These are phyloP conservation scores for Hyaloperonospora arabidopsidis DNA, from an alignment of 352 stramenopile species.

Conservation along the genomic window DNA sequence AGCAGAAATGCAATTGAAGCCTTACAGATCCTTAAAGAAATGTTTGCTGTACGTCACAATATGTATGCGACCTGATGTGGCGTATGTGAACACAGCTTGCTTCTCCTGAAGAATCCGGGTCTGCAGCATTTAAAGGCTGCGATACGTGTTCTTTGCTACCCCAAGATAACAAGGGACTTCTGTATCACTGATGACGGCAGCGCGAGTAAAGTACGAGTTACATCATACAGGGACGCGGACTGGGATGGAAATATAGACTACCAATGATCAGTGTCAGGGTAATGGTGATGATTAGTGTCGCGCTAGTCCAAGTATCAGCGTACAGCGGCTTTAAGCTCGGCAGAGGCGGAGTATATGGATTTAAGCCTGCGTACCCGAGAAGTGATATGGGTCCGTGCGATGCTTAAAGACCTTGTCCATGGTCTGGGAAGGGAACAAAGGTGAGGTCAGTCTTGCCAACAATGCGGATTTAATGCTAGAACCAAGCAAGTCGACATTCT, in stretches of 20 bases:
- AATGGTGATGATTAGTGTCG: not conserved
- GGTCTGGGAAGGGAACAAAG: too few species aligned
- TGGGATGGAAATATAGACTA: not conserved
- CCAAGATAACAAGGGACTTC: not conserved
- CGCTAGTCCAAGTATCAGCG: not conserved
- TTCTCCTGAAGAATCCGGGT: not conserved
- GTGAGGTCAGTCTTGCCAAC: too few species aligned
- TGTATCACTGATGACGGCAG: not conserved
- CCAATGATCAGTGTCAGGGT: not conserved
- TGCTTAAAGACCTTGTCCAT: not conserved
- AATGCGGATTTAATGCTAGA: too few species aligned
- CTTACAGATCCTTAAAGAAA: not conserved
- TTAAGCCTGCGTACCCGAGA: not conserved
- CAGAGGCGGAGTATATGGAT: too few species aligned
- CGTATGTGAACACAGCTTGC: not conserved
- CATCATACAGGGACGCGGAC: constrained; percentile 1
- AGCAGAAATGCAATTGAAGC: not conserved
- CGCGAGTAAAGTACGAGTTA: not conserved
- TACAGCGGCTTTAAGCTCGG: not conserved
- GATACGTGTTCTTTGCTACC: not conserved
- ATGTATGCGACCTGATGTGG: not conserved
- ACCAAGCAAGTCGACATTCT: too few species aligned
- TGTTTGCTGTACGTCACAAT: not conserved
- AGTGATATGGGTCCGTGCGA: not conserved
- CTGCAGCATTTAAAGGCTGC: not conserved